These are phyloP conservation scores for Botryotinia calthae DNA, from an alignment of 2,329 filamentous ascomycete species.

Conservation along the genomic window DNA sequence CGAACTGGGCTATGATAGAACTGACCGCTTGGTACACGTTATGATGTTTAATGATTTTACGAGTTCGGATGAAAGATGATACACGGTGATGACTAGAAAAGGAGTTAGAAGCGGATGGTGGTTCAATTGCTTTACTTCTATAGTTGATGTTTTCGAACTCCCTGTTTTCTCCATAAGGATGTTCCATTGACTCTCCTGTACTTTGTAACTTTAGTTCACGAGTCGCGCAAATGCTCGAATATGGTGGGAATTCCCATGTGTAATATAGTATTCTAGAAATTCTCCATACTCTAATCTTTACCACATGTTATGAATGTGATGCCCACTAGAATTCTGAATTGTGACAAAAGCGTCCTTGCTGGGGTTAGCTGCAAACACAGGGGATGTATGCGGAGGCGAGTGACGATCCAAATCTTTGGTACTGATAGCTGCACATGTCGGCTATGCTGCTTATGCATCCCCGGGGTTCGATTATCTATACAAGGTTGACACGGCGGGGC, in stretches of 20 bases:
- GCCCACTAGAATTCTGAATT: not conserved
- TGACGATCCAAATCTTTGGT: not conserved
- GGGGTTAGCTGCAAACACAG: not conserved
- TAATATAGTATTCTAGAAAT: not conserved
- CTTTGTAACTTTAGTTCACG: not conserved
- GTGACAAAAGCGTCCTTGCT: not conserved
- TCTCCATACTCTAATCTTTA: not conserved
- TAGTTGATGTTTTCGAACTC: not conserved
- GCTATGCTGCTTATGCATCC: not conserved
- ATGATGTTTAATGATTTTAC: not conserved
- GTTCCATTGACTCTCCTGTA: not conserved
- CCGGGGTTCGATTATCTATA: not conserved
- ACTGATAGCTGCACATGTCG: not conserved
- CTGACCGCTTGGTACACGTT: not conserved
- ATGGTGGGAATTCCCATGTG: not conserved
- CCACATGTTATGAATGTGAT: not conserved
- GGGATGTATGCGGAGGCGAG: not conserved
- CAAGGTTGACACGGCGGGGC: not conserved
- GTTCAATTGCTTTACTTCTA: not conserved
- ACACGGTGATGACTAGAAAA: not conserved
- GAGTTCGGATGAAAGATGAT: conserved; percentile 3
- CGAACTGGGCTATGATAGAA: conserved; percentile 1
- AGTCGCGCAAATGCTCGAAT: not conserved
- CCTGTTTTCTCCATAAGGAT: not conserved
- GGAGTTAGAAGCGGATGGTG: conserved; percentile 1